Percentiles rank a stretch among this genome's conserved stretches.
Evolutionary conservation across 371 early-diverging fungal species (phyloP).

Genomic region (Mortierella sp.): DNA sequence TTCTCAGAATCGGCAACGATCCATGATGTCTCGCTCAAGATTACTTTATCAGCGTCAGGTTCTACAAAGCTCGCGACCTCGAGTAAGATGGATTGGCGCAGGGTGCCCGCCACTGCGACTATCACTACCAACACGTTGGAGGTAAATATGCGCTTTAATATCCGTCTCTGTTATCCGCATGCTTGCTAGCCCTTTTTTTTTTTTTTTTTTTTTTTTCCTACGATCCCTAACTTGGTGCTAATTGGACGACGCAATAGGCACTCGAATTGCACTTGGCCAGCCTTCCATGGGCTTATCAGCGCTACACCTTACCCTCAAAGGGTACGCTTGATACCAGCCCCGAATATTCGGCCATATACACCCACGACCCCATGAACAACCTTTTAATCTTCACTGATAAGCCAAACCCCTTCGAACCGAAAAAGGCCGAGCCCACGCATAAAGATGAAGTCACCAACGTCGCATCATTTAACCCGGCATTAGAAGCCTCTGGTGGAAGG

Average conservation of each 20-base stretch:
- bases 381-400: conserved; percentile 76
- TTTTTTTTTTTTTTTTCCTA: not conserved
- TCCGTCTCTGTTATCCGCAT: not conserved
- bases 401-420: conserved; percentile 61
- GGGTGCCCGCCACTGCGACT: conserved; percentile 48
- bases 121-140: conserved; percentile 41
- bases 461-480: not conserved
- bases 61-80: conserved; percentile 31
- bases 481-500: not conserved
- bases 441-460: conserved; percentile 8
- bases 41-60: conserved; percentile 40
- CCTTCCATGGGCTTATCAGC: conserved; percentile 54
- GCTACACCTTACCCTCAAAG: conserved; percentile 34
- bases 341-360: conserved; percentile 62
- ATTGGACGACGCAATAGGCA: conserved; percentile 12
- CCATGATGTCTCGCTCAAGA: conserved; percentile 46
- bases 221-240: not conserved
- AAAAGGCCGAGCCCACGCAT: conserved; percentile 15
- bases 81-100: conserved; percentile 56
- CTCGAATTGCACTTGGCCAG: conserved; percentile 37
- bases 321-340: conserved; percentile 2
- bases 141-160: conserved; percentile 17
- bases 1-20: conserved; percentile 24
- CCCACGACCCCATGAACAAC: conserved; percentile 85
- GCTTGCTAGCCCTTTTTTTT: too few species aligned